Evolutionary conservation across 2,329 filamentous ascomycete genomes (phyloP).

Genomic region (Penicillium sp.): DNA sequence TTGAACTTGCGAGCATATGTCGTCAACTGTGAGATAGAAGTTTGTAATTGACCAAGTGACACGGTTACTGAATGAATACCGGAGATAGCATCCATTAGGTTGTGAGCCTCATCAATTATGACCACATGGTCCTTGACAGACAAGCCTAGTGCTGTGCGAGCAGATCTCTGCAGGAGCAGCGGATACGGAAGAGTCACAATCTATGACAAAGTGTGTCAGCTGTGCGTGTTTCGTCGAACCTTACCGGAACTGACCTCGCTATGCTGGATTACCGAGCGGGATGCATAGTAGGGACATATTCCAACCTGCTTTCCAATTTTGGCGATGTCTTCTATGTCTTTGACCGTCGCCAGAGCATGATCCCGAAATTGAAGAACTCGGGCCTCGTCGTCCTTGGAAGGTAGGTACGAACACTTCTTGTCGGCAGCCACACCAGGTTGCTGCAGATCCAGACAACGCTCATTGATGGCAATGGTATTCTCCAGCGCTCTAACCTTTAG

Average conservation of each 20-base stretch:
- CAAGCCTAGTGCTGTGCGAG: constrained; percentile 81
- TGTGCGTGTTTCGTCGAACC: not conserved
- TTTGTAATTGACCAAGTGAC: constrained; percentile 67
- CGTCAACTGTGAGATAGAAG: constrained; percentile 71
- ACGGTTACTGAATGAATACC: constrained; percentile 81
- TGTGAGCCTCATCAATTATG: constrained; percentile 97
- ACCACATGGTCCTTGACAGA: constrained; percentile 84
- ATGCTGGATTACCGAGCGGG: constrained; percentile 73
- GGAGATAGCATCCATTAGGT: constrained; percentile 91
- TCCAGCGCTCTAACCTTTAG: constrained; percentile 69
- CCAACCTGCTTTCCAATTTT: constrained; percentile 72
- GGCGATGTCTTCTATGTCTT: constrained; percentile 90
- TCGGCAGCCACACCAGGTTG: constrained; percentile 62
- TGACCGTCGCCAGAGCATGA: constrained; percentile 74
- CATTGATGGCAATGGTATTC: constrained; percentile 78
- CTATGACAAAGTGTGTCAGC: constrained; percentile 34
- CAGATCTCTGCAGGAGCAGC: constrained; percentile 78
- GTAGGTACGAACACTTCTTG: constrained; percentile 72
- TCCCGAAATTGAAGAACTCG: constrained; percentile 80
- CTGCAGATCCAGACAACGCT: constrained; percentile 86
- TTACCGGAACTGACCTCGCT: constrained; percentile 58
- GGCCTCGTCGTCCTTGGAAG: constrained; percentile 69
- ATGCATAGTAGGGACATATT: constrained; percentile 96
- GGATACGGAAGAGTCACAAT: constrained; percentile 93
- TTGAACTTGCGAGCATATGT: constrained; percentile 84